These are phyloP conservation scores for Eryngium alpinum DNA, from an alignment of 140 eudicot genomes.

Conservation along the genomic window DNA sequence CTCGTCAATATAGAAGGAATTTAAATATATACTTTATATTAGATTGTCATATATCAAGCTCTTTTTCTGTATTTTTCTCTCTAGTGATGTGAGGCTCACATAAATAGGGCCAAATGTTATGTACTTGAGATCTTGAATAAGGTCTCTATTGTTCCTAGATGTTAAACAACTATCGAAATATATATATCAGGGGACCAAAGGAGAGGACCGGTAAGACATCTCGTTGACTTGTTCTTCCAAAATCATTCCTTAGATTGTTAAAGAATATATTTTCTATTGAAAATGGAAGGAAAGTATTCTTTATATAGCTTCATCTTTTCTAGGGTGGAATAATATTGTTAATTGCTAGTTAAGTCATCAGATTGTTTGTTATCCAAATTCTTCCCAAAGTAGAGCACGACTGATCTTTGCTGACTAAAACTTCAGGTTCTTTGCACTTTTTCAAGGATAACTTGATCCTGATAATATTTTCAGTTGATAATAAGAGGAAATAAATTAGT, in stretches of 20 bases:
- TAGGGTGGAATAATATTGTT: not conserved
- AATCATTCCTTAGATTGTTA: not conserved
- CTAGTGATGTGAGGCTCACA: slow-evolving; percentile 8
- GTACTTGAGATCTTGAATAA: not conserved
- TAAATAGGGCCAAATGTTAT: not conserved
- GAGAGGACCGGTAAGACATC: not conserved
- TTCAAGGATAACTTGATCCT: slow-evolving; percentile 39
- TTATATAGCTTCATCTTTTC: not conserved
- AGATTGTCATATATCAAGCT: slow-evolving; percentile 25
- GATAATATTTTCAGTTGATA: slow-evolving; percentile 33
- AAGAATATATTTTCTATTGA: slow-evolving; percentile 20
- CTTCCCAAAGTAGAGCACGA: slow-evolving; percentile 11
- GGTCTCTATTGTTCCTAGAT: slow-evolving; percentile 1
- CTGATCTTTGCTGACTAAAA: slow-evolving; percentile 11
- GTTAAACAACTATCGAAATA: not conserved
- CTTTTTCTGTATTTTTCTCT: slow-evolving; percentile 28
- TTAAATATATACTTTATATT: slow-evolving; percentile 34
- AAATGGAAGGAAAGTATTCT: slow-evolving; percentile 16
- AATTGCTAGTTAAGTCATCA: slow-evolving; percentile 10
- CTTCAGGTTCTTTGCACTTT: slow-evolving; percentile 26
- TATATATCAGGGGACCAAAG: not conserved
- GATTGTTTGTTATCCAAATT: slow-evolving; percentile 3
- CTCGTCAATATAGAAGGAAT: no score
- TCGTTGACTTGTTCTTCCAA: slow-evolving; percentile 5
- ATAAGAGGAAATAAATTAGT: not conserved